Evolutionary conservation across 2,329 filamentous ascomycete genomes (phyloP).

Genomic region (Hypoxylon sp.): DNA sequence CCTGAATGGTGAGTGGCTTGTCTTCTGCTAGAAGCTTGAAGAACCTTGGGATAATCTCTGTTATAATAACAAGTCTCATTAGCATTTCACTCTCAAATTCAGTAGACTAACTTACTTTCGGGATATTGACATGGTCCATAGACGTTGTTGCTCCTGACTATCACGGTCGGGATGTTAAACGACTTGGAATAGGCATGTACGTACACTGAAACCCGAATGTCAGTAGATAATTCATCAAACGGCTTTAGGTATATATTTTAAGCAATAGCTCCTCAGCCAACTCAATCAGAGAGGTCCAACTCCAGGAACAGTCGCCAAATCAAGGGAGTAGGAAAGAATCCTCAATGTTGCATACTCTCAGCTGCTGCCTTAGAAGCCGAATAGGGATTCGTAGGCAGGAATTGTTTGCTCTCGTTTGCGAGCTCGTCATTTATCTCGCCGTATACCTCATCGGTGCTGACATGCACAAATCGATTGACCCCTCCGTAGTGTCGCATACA

Average conservation of each 20-base stretch:
- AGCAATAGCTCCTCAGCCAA: background rate
- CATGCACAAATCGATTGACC: background rate
- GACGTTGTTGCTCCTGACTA: constrained; percentile 3
- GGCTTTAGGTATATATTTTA: background rate
- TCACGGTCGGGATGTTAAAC: constrained; percentile 5
- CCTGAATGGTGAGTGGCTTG: constrained; percentile 1
- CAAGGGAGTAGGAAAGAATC: background rate
- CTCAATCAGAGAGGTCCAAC: background rate
- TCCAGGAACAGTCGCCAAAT: background rate
- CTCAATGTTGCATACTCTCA: background rate
- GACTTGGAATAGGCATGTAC: constrained; percentile 1
- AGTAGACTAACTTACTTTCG: background rate
- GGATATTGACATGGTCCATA: background rate
- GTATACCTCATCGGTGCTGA: constrained; percentile 2
- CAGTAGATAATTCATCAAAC: background rate
- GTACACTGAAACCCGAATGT: background rate
- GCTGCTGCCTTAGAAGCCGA: constrained; percentile 1
- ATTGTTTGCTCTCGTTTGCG: constrained; percentile 1
- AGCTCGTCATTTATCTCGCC: constrained; percentile 4
- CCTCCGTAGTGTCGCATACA: background rate
- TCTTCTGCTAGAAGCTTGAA: background rate
- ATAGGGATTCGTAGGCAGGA: background rate
- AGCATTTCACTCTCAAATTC: background rate
- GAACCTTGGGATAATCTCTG: constrained; percentile 1
- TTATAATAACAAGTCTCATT: background rate